Evolutionary conservation across 208 protist species (phyloP), one percentile per base, ranked within the genome.

Genomic region (Tritrichomonas foetus): DNA sequence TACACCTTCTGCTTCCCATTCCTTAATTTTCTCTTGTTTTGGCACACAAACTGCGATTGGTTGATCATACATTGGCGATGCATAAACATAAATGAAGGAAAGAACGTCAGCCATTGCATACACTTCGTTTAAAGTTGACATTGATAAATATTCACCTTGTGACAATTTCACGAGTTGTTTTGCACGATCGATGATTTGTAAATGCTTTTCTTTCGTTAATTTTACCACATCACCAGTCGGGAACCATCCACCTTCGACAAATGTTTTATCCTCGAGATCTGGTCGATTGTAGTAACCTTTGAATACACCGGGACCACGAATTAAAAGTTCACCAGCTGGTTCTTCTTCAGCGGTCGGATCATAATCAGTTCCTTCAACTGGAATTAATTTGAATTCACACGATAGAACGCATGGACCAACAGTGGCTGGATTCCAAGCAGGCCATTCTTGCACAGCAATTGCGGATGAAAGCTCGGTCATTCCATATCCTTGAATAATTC

Each of bases 181-280:
- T 3, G 22, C 50, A 14, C 78, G 2, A 92, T 92, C 78, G n/a
- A 92, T 92, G 47, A 92, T 92, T 92, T 92, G 78, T 3, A 92
- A 3, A 16, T 93, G 50, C 49, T 36, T 36, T 16, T 92, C 78
- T 5, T 39, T n/a, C n/a, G 49, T 92, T n/a, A 50, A 36, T 8
- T 36, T 92, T 16, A 39, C 39, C 5, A 92, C n/a, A 92, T 92
- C 78, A 3, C 78, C 78, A 36, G 78, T 92, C 8, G 78, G 47
- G 78, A 92, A 92, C 78, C 78, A 92, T 16, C 75, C 75, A 30
- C 36, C 69, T 33, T 92, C 78, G 5, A 9, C 2, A 9, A 92
- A n/a, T 61, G 30, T 47, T 92, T 92, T 11, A 14, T 57, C 61
- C n/a, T 39, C 61, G 3, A 92, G 27, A 8, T 92, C 78, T 61